Evolutionary conservation across 2,329 filamentous ascomycete genomes (phyloP).

Genomic region (Aspergillus piperis): DNA sequence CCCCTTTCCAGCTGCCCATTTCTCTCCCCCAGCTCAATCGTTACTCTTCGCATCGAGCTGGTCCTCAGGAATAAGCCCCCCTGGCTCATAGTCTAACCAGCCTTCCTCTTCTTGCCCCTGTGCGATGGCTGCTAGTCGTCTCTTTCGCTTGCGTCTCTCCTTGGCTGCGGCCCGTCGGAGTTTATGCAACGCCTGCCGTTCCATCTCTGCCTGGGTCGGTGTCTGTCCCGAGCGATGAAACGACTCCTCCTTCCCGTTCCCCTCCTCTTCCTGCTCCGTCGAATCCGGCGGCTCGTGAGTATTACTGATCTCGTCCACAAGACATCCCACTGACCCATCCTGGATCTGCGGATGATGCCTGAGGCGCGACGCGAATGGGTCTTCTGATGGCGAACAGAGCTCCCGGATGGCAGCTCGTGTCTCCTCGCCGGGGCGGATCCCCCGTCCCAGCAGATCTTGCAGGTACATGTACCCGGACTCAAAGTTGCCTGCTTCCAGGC

Average conservation of each 20-base stretch:
- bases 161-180: conserved; percentile 21
- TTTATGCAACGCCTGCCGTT: conserved; percentile 13
- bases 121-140: conserved; percentile 23
- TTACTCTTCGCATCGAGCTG: conserved; percentile 1
- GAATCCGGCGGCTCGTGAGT: conserved; percentile 1
- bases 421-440: conserved; percentile 27
- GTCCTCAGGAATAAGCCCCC: conserved; percentile 21
- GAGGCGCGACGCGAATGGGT: conserved; percentile 34
- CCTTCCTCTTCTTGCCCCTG: conserved; percentile 23
- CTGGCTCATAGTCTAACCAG: conserved; percentile 25
- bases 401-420: conserved; percentile 31
- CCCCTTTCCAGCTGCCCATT: background rate
- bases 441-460: conserved; percentile 37
- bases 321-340: conserved; percentile 9
- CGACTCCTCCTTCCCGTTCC: background rate
- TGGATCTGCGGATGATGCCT: conserved; percentile 33
- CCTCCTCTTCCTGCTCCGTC: background rate
- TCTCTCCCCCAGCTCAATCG: background rate
- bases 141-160: conserved; percentile 24
- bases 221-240: background rate
- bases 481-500: conserved; percentile 45
- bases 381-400: conserved; percentile 31
- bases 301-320: conserved; percentile 1
- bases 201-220: conserved; percentile 2
- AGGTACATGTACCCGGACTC: conserved; percentile 42